Evolutionary conservation across 192 early-diverging fungal species (phyloP).

Genomic region (Mycoemilia scoparia): DNA sequence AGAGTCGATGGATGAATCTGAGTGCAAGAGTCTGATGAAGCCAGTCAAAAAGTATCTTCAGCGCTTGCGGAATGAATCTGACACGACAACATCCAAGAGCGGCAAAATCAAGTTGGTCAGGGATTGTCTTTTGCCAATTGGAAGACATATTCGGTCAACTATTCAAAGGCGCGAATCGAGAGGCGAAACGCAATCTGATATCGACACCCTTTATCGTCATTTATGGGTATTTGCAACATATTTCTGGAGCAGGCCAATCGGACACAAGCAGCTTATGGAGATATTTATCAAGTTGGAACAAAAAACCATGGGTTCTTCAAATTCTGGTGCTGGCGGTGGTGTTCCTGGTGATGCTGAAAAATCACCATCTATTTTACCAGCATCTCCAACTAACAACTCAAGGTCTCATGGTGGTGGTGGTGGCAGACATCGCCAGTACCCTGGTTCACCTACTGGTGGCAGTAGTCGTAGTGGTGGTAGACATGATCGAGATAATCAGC

Average conservation of each 20-base stretch:
- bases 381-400: too few species aligned
- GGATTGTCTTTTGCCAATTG: slow-evolving; percentile 33
- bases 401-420: too few species aligned
- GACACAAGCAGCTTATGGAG: slow-evolving; percentile 30
- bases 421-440: too few species aligned
- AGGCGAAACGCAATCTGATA: slow-evolving; percentile 8
- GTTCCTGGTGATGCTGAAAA: too few species aligned
- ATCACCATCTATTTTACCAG: too few species aligned
- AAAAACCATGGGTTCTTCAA: slow-evolving; percentile 6
- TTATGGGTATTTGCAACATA: slow-evolving; percentile 52
- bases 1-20: slow-evolving; percentile 35
- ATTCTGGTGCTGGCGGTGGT: slow-evolving; percentile 1
- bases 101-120: slow-evolving; percentile 34
- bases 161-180: slow-evolving; percentile 19
- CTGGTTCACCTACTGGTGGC: too few species aligned
- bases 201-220: slow-evolving; percentile 28
- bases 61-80: slow-evolving; percentile 32
- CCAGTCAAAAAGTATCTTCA: slow-evolving; percentile 43
- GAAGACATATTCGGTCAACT: slow-evolving; percentile 28
- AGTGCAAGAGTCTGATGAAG: slow-evolving; percentile 47
- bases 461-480: too few species aligned
- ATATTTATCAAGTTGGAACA: slow-evolving; percentile 36
- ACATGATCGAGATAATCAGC: too few species aligned
- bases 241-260: slow-evolving; percentile 44
- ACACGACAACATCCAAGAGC: slow-evolving; percentile 27